These are phyloP conservation scores for Pichia cephalocereana DNA, from an alignment of 805 yeast genomes.

Conservation along the genomic window DNA sequence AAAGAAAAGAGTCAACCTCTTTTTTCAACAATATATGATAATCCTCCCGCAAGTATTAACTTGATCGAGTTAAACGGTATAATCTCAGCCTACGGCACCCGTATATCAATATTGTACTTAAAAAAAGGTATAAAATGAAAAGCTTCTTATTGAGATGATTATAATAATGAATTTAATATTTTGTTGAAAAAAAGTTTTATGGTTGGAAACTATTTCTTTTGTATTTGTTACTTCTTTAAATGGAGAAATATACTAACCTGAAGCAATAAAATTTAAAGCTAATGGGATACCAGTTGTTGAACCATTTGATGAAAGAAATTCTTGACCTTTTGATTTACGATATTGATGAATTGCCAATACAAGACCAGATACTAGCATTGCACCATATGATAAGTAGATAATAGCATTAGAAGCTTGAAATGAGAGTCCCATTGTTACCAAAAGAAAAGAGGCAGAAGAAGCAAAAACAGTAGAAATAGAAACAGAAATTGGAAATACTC, in stretches of 20 bases:
- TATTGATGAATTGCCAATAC: slow-evolving; percentile 51
- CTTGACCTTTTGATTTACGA: slow-evolving; percentile 28
- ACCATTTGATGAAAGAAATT: slow-evolving; percentile 70
- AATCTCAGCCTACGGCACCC: slow-evolving; percentile 60
- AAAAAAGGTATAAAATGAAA: background rate
- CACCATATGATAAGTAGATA: slow-evolving; percentile 50
- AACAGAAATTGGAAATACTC: no score
- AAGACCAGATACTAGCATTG: slow-evolving; percentile 44
- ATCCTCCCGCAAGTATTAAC: slow-evolving; percentile 79
- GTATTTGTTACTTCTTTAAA: background rate
- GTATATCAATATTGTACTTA: slow-evolving; percentile 27
- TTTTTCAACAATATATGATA: slow-evolving; percentile 29
- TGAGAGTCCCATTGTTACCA: slow-evolving; percentile 25
- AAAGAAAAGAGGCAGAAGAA: background rate
- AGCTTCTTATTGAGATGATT: background rate
- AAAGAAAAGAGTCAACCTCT: slow-evolving; percentile 3
- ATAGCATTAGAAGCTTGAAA: slow-evolving; percentile 49
- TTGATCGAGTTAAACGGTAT: slow-evolving; percentile 79
- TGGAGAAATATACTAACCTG: slow-evolving; percentile 49
- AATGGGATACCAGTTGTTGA: slow-evolving; percentile 74
- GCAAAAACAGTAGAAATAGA: no score
- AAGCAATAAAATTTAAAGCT: slow-evolving; percentile 82
- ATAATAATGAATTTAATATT: background rate
- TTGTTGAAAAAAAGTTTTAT: slow-evolving; percentile 1
- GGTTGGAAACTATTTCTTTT: background rate